A percentile compares a stretch with the other conserved stretches of the same genome.
Conservation (phyloP, 129 eudicot genomes). For the Tagetes patula region DNA sequence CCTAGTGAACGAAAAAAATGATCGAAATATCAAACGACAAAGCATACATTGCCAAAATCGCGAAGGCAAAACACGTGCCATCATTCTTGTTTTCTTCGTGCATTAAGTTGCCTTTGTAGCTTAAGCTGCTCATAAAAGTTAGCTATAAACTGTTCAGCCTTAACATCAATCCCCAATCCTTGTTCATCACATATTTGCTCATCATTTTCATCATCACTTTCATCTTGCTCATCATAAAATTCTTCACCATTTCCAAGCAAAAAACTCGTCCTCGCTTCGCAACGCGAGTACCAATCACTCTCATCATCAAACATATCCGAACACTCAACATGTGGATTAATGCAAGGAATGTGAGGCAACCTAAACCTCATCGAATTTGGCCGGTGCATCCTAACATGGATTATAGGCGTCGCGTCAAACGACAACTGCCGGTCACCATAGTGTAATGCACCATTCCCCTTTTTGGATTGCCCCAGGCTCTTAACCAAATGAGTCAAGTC, state of each 20-base stretch:
- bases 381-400: conserved; percentile 70
- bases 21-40: background rate
- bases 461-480: conserved; percentile 33
- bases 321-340: conserved; percentile 54
- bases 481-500: conserved; percentile 47
- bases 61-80: background rate
- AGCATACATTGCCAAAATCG: conserved; percentile 18
- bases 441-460: conserved; percentile 40
- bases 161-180: conserved; percentile 56
- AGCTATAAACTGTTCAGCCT: conserved; percentile 78
- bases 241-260: conserved; percentile 29
- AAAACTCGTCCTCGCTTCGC: conserved; percentile 39
- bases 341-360: conserved; percentile 74
- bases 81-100: conserved; percentile 4
- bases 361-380: conserved; percentile 68
- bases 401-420: conserved; percentile 70
- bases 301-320: conserved; percentile 43
- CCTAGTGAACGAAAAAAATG: background rate
- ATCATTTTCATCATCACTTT: conserved; percentile 7
- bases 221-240: conserved; percentile 22
- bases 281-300: conserved; percentile 15
- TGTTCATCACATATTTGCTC: conserved; percentile 24
- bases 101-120: conserved; percentile 58
- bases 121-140: conserved; percentile 74
- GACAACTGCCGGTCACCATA: conserved; percentile 77